phyloP scores from a whole-genome alignment of 176 grass and related monocot genomes.

The Zoysia japonica region DNA sequence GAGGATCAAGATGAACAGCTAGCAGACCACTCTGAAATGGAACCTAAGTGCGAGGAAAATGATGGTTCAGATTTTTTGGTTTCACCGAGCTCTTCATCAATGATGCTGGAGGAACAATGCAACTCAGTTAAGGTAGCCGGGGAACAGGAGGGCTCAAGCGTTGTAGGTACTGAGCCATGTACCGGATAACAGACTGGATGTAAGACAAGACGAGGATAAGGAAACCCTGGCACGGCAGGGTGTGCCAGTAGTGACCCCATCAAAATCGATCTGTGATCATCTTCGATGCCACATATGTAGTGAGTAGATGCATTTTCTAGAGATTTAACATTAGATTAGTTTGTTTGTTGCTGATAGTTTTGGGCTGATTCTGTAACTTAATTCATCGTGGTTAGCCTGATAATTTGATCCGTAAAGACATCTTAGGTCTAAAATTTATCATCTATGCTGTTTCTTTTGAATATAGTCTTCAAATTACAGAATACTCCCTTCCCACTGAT shows the following conservation, averaged over 20 bases:
- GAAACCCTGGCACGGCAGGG: slow-evolving; percentile 24
- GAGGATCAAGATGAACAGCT: slow-evolving; percentile 39
- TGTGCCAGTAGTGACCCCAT: not conserved
- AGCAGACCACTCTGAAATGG: slow-evolving; percentile 32
- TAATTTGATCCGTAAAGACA: not conserved
- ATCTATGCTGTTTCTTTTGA: too few relatives aligned
- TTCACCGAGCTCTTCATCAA: slow-evolving; percentile 9
- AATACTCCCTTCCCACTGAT: too few relatives aligned
- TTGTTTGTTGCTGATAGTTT: not conserved
- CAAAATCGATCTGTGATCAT: slow-evolving; percentile 13
- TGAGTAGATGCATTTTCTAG: slow-evolving; percentile 12
- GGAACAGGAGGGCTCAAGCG: not conserved
- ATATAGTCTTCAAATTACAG: too few relatives aligned
- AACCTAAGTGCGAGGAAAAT: slow-evolving; percentile 34
- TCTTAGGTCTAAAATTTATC: not conserved
- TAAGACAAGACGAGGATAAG: slow-evolving; percentile 25
- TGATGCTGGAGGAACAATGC: not conserved
- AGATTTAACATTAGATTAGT: slow-evolving; percentile 21
- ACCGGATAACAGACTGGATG: not conserved
- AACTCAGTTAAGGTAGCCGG: not conserved
- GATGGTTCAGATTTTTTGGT: slow-evolving; percentile 9
- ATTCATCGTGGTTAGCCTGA: not conserved
- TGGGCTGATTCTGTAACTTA: slow-evolving; percentile 9
- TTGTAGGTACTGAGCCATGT: slow-evolving; percentile 17
- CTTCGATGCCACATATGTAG: slow-evolving; percentile 8